phyloP scores from a whole-genome alignment of 2,329 filamentous ascomycete species.

The Cladosporium phlei region DNA sequence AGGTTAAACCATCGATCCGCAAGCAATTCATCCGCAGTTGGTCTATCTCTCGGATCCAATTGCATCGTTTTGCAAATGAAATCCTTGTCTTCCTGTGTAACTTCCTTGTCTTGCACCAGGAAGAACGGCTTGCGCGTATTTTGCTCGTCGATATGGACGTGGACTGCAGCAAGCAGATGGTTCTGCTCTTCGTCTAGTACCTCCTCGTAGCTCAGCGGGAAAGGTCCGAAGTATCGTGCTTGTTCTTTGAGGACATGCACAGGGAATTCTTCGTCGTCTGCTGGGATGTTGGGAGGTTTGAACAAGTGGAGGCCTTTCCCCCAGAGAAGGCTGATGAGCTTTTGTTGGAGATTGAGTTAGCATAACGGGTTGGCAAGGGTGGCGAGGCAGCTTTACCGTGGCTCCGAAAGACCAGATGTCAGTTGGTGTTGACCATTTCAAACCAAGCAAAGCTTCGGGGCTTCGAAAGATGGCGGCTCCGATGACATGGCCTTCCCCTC shows the following conservation, averaged over 20 bases:
- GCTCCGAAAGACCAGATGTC: conserved; percentile 41
- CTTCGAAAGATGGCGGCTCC: conserved; percentile 37
- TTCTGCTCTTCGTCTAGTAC: conserved; percentile 21
- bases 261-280: conserved; percentile 24
- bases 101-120: conserved; percentile 25
- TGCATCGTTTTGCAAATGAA: conserved; percentile 42
- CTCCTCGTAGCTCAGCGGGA: conserved; percentile 15
- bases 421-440: conserved; percentile 35
- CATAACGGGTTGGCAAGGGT: neutral
- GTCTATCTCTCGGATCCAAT: conserved; percentile 40
- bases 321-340: conserved; percentile 30
- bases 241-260: conserved; percentile 25
- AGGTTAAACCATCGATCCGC: conserved; percentile 37
- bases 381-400: no score
- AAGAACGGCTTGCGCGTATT: conserved; percentile 24
- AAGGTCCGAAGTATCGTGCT: conserved; percentile 21
- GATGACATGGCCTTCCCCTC: conserved; percentile 25
- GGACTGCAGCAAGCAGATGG: conserved; percentile 14
- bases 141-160: conserved; percentile 16
- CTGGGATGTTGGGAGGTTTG: conserved; percentile 20
- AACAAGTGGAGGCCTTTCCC: conserved; percentile 27
- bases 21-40: conserved; percentile 36
- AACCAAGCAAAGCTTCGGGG: conserved; percentile 32
- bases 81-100: conserved; percentile 29
- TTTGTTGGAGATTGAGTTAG: conserved; percentile 6